Conservation (phyloP, 495 filamentous ascomycete species). For the Neurospora discreta region DNA sequence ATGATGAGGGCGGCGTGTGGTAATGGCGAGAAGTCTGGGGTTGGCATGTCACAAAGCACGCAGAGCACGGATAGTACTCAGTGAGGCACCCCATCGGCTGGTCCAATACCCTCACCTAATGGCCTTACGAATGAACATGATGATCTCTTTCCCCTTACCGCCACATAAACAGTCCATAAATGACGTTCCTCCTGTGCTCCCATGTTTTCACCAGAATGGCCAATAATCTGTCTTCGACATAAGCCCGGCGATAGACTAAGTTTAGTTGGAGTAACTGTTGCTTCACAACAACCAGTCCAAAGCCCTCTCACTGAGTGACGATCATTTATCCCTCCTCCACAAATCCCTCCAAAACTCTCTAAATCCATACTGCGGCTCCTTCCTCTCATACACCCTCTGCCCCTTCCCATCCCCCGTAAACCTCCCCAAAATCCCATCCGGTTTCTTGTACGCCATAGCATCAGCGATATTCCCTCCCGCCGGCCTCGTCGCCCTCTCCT, state of each 20-base stretch:
- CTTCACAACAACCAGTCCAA: too few species aligned
- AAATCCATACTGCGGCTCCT: slow-evolving; percentile 68
- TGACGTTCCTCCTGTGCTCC: too few species aligned
- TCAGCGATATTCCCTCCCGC: slow-evolving; percentile 18
- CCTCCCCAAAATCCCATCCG: slow-evolving; percentile 29
- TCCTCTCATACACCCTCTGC: slow-evolving; percentile 57
- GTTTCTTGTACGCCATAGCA: slow-evolving; percentile 10
- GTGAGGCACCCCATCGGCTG: background rate
- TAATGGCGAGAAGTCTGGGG: background rate
- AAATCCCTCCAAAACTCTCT: slow-evolving; percentile 81
- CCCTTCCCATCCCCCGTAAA: slow-evolving; percentile 37
- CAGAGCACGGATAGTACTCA: background rate
- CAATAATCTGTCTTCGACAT: too few species aligned
- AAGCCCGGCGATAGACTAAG: too few species aligned
- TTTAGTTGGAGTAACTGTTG: too few species aligned
- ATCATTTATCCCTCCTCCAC: slow-evolving; percentile 27
- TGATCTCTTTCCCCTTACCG: too few species aligned
- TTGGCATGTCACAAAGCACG: background rate
- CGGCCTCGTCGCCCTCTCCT: slow-evolving; percentile 49
- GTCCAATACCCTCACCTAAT: background rate
- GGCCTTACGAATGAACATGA: background rate
- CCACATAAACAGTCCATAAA: too few species aligned
- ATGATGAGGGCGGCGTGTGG: slow-evolving; percentile 4
- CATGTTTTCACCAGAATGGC: background rate
- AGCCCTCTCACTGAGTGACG: too few species aligned